Conservation (phyloP, 2,329 filamentous ascomycete genomes). For the Daldinia eschscholtzii region DNA sequence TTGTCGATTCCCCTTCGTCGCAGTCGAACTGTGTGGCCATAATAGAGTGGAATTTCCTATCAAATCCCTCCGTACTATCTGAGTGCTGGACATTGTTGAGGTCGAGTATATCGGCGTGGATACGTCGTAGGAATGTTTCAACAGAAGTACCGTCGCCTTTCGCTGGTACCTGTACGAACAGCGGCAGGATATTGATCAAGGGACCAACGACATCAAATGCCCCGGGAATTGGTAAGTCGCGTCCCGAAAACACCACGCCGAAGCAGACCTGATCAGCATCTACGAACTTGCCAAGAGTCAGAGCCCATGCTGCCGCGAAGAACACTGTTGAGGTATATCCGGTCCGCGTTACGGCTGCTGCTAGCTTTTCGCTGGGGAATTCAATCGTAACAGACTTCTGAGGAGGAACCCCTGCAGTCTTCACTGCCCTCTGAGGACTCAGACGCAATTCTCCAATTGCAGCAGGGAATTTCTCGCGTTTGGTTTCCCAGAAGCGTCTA, state of each 20-base stretch:
- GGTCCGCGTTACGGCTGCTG: neutral
- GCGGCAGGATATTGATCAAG: neutral
- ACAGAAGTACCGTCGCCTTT: neutral
- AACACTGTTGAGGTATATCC: conserved; percentile 2
- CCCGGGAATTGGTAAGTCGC: conserved; percentile 1
- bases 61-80: neutral
- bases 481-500: neutral
- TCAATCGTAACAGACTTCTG: neutral
- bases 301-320: conserved; percentile 1
- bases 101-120: neutral
- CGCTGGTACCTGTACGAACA: neutral
- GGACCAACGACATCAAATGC: conserved; percentile 3
- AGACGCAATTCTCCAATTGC: neutral
- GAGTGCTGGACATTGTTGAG: conserved; percentile 3
- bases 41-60: neutral
- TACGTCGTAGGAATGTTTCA: neutral
- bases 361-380: neutral
- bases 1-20: neutral
- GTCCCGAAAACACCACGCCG: neutral
- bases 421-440: neutral
- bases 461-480: neutral
- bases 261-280: conserved; percentile 1
- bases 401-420: neutral
- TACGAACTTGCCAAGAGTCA: neutral
- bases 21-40: conserved; percentile 9